phyloP scores from a whole-genome alignment of 495 filamentous ascomycete species.

The Hypoxylon cercidicola region DNA sequence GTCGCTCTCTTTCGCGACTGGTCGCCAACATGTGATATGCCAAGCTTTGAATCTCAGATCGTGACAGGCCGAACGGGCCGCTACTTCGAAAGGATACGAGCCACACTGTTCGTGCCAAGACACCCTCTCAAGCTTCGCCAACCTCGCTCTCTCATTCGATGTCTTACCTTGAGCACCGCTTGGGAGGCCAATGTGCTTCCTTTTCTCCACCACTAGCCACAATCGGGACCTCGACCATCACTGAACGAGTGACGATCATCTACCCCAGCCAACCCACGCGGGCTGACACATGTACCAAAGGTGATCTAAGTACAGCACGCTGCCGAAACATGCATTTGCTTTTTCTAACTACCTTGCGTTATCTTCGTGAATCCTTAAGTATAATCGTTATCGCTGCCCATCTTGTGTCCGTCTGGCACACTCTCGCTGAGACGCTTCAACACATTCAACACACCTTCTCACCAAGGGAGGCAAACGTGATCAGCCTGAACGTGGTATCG shows the following conservation, averaged over 20 bases:
- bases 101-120: slow-evolving; percentile 37
- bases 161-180: slow-evolving; percentile 26
- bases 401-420: slow-evolving; percentile 3
- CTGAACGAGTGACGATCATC: slow-evolving; percentile 10
- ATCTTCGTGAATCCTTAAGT: slow-evolving; percentile 12
- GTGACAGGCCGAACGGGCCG: slow-evolving; percentile 36
- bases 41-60: slow-evolving; percentile 39
- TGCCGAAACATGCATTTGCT: slow-evolving; percentile 26
- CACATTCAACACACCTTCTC: slow-evolving; percentile 20
- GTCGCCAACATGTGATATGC: slow-evolving; percentile 40
- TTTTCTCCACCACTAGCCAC: slow-evolving; percentile 37
- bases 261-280: slow-evolving; percentile 11
- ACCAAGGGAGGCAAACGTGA: slow-evolving; percentile 23
- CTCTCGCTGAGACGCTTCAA: slow-evolving; percentile 17
- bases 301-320: slow-evolving; percentile 28
- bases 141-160: slow-evolving; percentile 31
- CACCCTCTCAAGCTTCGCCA: slow-evolving; percentile 14
- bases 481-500: slow-evolving; percentile 22
- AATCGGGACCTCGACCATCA: slow-evolving; percentile 22
- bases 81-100: slow-evolving; percentile 31
- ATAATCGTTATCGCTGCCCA: slow-evolving; percentile 2
- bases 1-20: slow-evolving; percentile 22
- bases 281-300: slow-evolving; percentile 36
- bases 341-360: background rate
- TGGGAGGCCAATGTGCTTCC: slow-evolving; percentile 13